Conservation (phyloP, 371 early-diverging fungal species). For the Mucor indicus region DNA sequence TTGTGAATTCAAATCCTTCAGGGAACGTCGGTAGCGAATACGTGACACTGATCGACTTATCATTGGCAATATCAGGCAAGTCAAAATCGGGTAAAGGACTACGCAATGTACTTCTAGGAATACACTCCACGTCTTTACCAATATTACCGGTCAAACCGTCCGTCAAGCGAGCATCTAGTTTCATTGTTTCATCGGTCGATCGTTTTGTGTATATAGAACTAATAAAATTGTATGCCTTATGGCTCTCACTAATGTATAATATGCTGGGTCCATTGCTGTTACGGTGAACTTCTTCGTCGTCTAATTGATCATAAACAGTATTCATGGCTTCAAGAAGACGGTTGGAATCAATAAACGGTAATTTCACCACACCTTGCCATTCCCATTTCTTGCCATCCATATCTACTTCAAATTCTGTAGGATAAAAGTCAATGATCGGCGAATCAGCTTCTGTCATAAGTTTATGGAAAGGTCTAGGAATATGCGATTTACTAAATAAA, state of each 20-base stretch:
- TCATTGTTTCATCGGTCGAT: conserved; percentile 35
- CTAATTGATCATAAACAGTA: conserved; percentile 63
- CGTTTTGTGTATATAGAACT: conserved; percentile 67
- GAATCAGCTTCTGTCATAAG: conserved; percentile 87
- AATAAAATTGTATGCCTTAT: conserved; percentile 66
- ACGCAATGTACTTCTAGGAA: conserved; percentile 70
- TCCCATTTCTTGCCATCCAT: conserved; percentile 97
- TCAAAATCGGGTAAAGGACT: conserved; percentile 65
- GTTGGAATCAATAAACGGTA: conserved; percentile 91
- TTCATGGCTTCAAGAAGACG: conserved; percentile 80
- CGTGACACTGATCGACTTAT: conserved; percentile 58
- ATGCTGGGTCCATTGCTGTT: conserved; percentile 77
- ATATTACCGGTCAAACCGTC: conserved; percentile 65
- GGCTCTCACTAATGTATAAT: conserved; percentile 64
- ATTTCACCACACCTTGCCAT: conserved; percentile 96
- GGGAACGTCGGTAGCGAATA: conserved; percentile 47
- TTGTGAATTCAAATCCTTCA: conserved; percentile 38
- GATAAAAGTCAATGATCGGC: conserved; percentile 93
- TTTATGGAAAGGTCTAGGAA: conserved; percentile 76
- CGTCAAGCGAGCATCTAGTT: conserved; percentile 55
- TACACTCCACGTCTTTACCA: conserved; percentile 61
- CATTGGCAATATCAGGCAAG: conserved; percentile 55
- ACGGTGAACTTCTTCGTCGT: conserved; percentile 71
- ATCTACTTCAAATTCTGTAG: conserved; percentile 89
- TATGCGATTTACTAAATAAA: conserved; percentile 62